Evolutionary conservation across 2,329 filamentous ascomycete genomes (phyloP), one percentile per base, ranked within the genome.

Genomic region (Neonectria coccinea): DNA sequence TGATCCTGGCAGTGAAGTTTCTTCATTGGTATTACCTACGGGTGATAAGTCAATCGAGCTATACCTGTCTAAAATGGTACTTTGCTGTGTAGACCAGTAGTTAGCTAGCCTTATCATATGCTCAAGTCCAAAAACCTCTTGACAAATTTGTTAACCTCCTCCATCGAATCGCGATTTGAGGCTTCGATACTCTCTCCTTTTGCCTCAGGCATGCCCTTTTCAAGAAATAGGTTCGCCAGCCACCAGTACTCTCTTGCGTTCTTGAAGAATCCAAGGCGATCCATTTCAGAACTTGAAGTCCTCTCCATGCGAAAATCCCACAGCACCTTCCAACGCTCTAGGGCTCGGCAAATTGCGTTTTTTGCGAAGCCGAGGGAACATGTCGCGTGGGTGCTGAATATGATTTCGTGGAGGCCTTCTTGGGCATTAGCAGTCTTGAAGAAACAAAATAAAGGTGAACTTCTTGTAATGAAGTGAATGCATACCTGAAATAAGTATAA

Each of bases 241-340:
- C 45, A 51, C 56, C 56, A 58, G 20, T 51, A 58, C 25, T 58
- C 56, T n/a, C 39, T 20, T 14, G 56, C 56, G 16, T 58, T 50
- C 29, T 18, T 39, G 20, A 58, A 58, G 16, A 58, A 58, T 3
- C 56, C 56, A 16, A 29, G 16, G 7, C 29, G 18, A 8, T n/a
- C 20, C 7, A 7, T 16, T 14, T 39, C n/a, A 5, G 4, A 9
- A 7, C 5, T 16, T 4, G n/a, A 3, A 16, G 41, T 4, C 10
- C 50, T 27, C 8, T 42, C 16, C 12, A 20, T 22, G 7, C 31
- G 25, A 4, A 42, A 10, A 18, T 58, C 33, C 56, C 56, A 58
- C 7, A 58, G 45, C 18, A 10, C 8, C n/a, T 48, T 58, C 45
- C 45, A 58, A 16, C 45, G 44, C 20, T 14, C 14, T 2, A 58